phyloP scores from a whole-genome alignment of 2,329 filamentous ascomycete species.

The Lachnellula cervina region DNA sequence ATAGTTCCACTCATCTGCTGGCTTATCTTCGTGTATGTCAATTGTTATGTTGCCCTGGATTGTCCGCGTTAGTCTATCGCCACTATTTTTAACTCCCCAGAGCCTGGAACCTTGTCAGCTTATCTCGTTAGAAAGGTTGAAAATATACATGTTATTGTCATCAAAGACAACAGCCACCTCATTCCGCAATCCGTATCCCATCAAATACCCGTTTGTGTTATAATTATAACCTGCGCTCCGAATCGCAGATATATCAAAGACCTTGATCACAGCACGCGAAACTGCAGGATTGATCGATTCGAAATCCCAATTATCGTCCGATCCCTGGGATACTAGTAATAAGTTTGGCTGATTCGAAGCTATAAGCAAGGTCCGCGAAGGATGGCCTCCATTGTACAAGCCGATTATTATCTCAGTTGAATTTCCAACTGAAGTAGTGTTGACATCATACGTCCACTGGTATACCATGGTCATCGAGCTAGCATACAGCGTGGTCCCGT shows the following conservation, averaged over 20 bases:
- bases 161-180: constrained; percentile 10
- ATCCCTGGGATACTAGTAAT: constrained; percentile 14
- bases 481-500: constrained; percentile 11
- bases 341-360: constrained; percentile 12
- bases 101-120: constrained; percentile 2
- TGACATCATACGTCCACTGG: constrained; percentile 11
- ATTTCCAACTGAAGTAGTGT: constrained; percentile 1
- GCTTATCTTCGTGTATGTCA: constrained; percentile 18
- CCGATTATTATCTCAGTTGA: constrained; percentile 9
- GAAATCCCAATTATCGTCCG: constrained; percentile 15
- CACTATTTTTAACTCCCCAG: constrained; percentile 14
- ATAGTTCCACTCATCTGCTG: constrained; percentile 18
- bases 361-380: constrained; percentile 10
- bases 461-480: constrained; percentile 12
- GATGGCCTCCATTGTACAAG: constrained; percentile 15
- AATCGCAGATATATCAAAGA: constrained; percentile 12
- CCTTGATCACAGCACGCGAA: constrained; percentile 13
- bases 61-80: constrained; percentile 11
- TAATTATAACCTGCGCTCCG: constrained; percentile 15
- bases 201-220: constrained; percentile 8
- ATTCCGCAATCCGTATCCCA: constrained; percentile 16
- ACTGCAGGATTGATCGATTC: constrained; percentile 6
- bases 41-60: constrained; percentile 5
- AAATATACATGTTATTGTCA: background rate
- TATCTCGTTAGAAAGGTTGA: background rate